Evolutionary conservation across 768 basidiomycete genomes (phyloP), one percentile per base, ranked within the genome.

Genomic region (Mycena galericulata): DNA sequence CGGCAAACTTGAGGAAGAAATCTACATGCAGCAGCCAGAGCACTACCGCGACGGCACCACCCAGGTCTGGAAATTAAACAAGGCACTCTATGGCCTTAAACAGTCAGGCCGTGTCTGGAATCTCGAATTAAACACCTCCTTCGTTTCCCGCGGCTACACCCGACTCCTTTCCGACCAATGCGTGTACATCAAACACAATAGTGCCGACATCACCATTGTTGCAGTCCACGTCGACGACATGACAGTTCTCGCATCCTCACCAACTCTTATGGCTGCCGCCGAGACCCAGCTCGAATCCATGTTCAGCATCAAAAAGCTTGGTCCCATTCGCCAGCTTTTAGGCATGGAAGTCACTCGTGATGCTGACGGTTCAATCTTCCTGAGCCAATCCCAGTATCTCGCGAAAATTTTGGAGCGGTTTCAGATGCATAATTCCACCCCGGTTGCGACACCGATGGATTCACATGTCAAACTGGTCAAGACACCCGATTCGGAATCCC

Each of bases 31-130:
- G 30, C 71, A 72, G 56, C 70, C 70, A 15, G 41, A 62, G 20
- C 36, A 26, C 20, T 68, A 53, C 27, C 53, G 36, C 36, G 38
- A 75, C 22, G 65, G 76, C 26, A 70, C 62, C 57, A 69, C 60
- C 24, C 55, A 53, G 12, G 71, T 77, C 9, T 65, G 64, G 0
- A 45, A 36, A 6, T 55, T 75, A 2, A 38, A 50, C 29, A 45
- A 63, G 18, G 55, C 67, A 10, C 62, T 81, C 9, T 81, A 80
- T 50, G 78, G 80, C 0, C 74, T 80, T 15, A 67, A 67, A 47
- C 70, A 71, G 45, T 56, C 70, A 15, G 57, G 73, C 6, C 66
- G 74, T 24, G 68, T 72, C 8, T 82, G 81, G 79, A 74, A 79
- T 51, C 55, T 69, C 30, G 74, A 68, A 36, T 59, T 79, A 0